These are phyloP conservation scores for Stagonosporopsis cucurbitacearum DNA, from an alignment of 2,329 filamentous ascomycete genomes.

Conservation along the genomic window DNA sequence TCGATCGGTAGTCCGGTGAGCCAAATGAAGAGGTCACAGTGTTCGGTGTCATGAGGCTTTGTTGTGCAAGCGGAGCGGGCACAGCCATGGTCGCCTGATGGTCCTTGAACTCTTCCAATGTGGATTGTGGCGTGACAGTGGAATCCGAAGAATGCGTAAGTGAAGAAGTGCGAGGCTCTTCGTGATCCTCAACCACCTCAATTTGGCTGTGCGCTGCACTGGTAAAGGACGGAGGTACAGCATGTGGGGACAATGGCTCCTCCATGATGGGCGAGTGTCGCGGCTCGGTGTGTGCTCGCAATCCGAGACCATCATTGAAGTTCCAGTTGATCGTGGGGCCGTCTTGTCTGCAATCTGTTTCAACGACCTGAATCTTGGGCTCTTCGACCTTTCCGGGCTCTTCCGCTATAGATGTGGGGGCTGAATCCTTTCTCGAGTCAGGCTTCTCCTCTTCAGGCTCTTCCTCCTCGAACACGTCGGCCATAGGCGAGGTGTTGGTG, in stretches of 20 bases:
- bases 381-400: conserved; percentile 50
- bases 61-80: conserved; percentile 47
- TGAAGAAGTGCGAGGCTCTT: conserved; percentile 57
- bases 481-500: conserved; percentile 76
- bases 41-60: conserved; percentile 69
- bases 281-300: conserved; percentile 32
- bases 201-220: conserved; percentile 40
- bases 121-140: conserved; percentile 50
- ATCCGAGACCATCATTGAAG: conserved; percentile 50
- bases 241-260: conserved; percentile 39
- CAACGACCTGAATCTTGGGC: conserved; percentile 55
- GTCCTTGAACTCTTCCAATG: conserved; percentile 44
- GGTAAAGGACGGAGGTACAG: conserved; percentile 20
- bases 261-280: conserved; percentile 19
- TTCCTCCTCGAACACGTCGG: conserved; percentile 85
- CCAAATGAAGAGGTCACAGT: conserved; percentile 65
- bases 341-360: conserved; percentile 49
- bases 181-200: conserved; percentile 55
- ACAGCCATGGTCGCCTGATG: conserved; percentile 46
- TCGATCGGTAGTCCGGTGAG: conserved; percentile 69
- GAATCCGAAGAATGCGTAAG: conserved; percentile 59
- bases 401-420: conserved; percentile 24
- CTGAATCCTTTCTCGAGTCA: conserved; percentile 15
- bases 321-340: conserved; percentile 54
- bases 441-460: conserved; percentile 65